Base-by-base conservation (phyloP, 2,329 filamentous ascomycete species). In the Colletotrichum lentis region DNA sequence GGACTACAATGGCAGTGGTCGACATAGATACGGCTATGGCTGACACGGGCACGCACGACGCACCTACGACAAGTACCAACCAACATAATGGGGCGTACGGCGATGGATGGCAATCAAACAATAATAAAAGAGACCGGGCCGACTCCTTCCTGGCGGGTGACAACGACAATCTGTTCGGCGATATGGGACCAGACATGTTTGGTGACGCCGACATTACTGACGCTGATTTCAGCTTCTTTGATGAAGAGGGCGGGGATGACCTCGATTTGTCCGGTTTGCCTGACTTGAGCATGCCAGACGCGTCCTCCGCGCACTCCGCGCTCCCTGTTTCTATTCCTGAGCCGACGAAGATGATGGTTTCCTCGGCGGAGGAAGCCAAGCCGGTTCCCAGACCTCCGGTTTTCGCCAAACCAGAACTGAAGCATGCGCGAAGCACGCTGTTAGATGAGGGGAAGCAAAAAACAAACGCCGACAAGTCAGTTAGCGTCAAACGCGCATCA, bases 161-260 rank as follows among this genome's bases (percentile, higher is more conserved):
- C 27, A 80, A 84, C 10, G 86, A 87, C 37, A 83, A 90, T 72
- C 80, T 93, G 5, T 92, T 92, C 73, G 89, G 85, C 22, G 90
- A 92, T 62, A 83, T 91, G 71, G 88, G 88, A 14, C 86, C 85
- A 10, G 90, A 92, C 71, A 86, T 90, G 72, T 93, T 92, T 77
- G 88, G 85, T n/a, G 86, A 89, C n/a, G 85, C 88, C 70, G 87
- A 89, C 71, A 84, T 95, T n/a, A 94, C 90, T 1, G 92, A 96
- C 72, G 91, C 88, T 6, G 92, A 96, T 74, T 95, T 95, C 76
- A 92, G 87, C 75, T 95, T 94, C 77, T 95, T 95, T 72, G 91
- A 95, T 73, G 89, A 91, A 69, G 79, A 85, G 31, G 82, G 85
- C 3, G 81, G 76, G 2, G 78, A 77, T 12, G 80, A 80, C 49